Evolutionary conservation across 495 filamentous ascomycete genomes (phyloP).

Genomic region (Neurospora pannonica): DNA sequence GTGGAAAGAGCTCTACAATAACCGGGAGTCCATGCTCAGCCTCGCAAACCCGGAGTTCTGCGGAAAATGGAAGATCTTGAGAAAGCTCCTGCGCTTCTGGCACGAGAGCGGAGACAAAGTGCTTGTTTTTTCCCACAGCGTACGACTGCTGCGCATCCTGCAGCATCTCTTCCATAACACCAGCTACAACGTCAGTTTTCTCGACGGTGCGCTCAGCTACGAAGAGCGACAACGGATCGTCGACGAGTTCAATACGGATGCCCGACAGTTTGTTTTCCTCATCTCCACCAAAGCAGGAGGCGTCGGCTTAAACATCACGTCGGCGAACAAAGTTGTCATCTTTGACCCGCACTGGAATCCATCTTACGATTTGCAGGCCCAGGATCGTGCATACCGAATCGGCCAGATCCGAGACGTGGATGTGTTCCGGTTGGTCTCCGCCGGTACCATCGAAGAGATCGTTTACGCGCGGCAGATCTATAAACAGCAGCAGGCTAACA

Average conservation of each 20-base stretch:
- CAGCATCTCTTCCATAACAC: constrained; percentile 80
- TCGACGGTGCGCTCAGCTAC: constrained; percentile 82
- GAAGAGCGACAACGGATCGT: constrained; percentile 75
- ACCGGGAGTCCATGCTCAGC: constrained; percentile 69
- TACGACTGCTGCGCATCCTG: constrained; percentile 77
- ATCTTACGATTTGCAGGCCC: constrained; percentile 84
- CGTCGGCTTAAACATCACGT: constrained; percentile 85
- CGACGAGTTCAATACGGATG: constrained; percentile 86
- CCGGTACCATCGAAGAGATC: constrained; percentile 94
- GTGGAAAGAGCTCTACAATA: constrained; percentile 68
- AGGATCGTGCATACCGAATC: constrained; percentile 94
- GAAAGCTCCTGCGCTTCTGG: constrained; percentile 84
- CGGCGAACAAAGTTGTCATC: constrained; percentile 95
- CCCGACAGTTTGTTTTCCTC: constrained; percentile 84
- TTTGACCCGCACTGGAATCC: constrained; percentile 99
- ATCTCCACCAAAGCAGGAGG: constrained; percentile 92
- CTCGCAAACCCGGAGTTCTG: constrained; percentile 88
- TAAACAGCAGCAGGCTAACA: constrained; percentile 98
- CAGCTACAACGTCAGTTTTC: constrained; percentile 82
- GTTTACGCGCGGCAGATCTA: constrained; percentile 97
- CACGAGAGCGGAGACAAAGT: constrained; percentile 86
- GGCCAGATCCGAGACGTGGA: constrained; percentile 90
- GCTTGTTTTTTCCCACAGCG: constrained; percentile 82
- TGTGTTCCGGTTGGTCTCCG: constrained; percentile 87
- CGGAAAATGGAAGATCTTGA: constrained; percentile 92